Percentiles rank a stretch among this genome's conserved stretches.
Evolutionary conservation across 139 green algal genomes (phyloP).

Genomic region (Trebouxia sp.): DNA sequence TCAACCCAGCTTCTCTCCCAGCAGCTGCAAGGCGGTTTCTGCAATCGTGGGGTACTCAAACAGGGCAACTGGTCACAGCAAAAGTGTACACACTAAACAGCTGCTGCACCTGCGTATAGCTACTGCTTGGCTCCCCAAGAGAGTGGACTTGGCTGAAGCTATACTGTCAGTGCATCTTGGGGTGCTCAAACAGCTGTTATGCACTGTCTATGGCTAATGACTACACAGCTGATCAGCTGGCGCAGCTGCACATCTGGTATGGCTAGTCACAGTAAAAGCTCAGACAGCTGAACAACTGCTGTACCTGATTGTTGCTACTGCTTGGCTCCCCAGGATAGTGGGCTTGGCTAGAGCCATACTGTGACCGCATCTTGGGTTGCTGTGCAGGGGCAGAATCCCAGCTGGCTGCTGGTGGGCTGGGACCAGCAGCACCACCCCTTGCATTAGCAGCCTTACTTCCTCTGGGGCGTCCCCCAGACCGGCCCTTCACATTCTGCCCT

Average conservation of each 20-base stretch:
- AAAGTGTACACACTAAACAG: too few relatives aligned
- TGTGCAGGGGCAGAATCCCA: neutral
- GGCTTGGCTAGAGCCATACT: neutral
- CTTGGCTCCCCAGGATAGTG: neutral
- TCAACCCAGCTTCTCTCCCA: too few relatives aligned
- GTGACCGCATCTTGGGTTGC: neutral
- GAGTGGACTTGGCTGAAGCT: neutral
- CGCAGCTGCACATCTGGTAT: too few relatives aligned
- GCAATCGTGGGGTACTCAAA: too few relatives aligned
- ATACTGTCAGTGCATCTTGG: neutral
- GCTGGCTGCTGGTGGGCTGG: slow-evolving; percentile 7
- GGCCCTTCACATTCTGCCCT: neutral
- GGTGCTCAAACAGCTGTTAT: too few relatives aligned
- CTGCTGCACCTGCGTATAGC: slow-evolving; percentile 1
- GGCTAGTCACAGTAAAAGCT: too few relatives aligned
- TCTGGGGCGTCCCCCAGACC: neutral
- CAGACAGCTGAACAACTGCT: too few relatives aligned
- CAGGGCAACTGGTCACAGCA: too few relatives aligned
- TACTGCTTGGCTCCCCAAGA: neutral
- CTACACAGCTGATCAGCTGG: too few relatives aligned
- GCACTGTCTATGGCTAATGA: too few relatives aligned
- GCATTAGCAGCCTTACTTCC: neutral
- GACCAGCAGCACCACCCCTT: neutral
- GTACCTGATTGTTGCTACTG: too few relatives aligned
- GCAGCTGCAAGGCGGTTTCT: too few relatives aligned